A percentile compares a stretch with the other conserved stretches of the same genome.
phyloP scores from a whole-genome alignment of 176 grass and related monocot genomes.

The Bothriochloa decipiens region DNA sequence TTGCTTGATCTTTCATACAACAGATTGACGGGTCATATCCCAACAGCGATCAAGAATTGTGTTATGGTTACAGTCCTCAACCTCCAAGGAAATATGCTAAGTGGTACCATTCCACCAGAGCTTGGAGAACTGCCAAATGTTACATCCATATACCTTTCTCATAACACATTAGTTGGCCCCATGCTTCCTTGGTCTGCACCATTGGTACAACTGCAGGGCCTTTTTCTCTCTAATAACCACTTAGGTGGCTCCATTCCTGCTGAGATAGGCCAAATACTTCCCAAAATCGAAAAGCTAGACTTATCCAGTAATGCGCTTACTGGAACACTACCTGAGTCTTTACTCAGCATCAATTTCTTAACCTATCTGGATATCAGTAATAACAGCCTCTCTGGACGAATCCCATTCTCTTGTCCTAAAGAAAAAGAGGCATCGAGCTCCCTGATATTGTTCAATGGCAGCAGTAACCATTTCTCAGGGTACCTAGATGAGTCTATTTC shows the following conservation, averaged over 20 bases:
- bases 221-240: constrained; percentile 83
- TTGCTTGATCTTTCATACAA: constrained; percentile 93
- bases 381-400: constrained; percentile 74
- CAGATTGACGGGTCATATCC: constrained; percentile 71
- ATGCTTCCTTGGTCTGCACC: constrained; percentile 61
- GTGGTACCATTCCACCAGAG: constrained; percentile 77
- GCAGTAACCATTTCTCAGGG: constrained; percentile 80
- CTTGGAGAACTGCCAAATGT: constrained; percentile 75
- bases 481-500: constrained; percentile 68
- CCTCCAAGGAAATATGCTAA: constrained; percentile 81
- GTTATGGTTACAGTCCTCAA: constrained; percentile 64
- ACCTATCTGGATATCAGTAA: constrained; percentile 75
- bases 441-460: constrained; percentile 81
- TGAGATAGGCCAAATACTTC: constrained; percentile 66
- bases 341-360: constrained; percentile 64
- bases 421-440: constrained; percentile 53
- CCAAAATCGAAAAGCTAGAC: constrained; percentile 70
- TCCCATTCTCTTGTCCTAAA: constrained; percentile 54
- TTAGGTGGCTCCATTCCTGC: constrained; percentile 70
- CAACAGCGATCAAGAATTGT: constrained; percentile 69
- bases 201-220: constrained; percentile 70
- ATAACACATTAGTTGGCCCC: constrained; percentile 67
- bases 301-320: constrained; percentile 79
- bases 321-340: constrained; percentile 62
- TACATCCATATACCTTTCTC: constrained; percentile 73